These are phyloP conservation scores for Mycena citricolor DNA, from an alignment of 1,284 basidiomycete genomes.

Conservation along the genomic window DNA sequence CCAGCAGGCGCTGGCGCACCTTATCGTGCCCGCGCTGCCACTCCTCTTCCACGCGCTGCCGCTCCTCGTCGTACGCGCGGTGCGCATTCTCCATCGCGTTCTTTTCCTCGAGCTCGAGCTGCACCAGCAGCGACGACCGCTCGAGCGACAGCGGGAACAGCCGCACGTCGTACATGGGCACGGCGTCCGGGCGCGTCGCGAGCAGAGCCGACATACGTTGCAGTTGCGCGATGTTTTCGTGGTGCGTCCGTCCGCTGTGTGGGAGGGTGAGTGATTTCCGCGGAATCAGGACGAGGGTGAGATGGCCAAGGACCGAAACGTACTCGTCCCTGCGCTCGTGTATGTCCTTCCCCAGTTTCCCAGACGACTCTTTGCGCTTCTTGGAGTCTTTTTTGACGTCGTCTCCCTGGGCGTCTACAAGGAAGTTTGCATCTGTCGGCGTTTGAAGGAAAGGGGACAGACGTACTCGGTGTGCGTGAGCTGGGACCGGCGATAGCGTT, in stretches of 20 bases:
- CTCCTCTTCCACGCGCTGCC: constrained; percentile 73
- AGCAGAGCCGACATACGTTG: constrained; percentile 57
- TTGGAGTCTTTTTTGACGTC: constrained; percentile 51
- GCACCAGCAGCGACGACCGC: constrained; percentile 67
- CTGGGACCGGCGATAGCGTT: constrained; percentile 33
- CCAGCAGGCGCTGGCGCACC: constrained; percentile 71
- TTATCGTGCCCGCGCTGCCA: constrained; percentile 69
- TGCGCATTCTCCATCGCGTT: constrained; percentile 60
- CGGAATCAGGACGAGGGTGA: constrained; percentile 17
- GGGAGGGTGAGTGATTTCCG: constrained; percentile 21
- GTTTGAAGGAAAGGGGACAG: neutral
- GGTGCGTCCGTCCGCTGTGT: constrained; percentile 49
- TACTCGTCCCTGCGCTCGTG: constrained; percentile 72
- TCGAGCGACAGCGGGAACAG: constrained; percentile 71
- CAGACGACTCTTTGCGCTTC: constrained; percentile 64
- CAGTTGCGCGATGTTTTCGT: constrained; percentile 55
- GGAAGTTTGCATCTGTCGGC: neutral
- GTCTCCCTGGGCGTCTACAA: constrained; percentile 28
- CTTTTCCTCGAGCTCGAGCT: constrained; percentile 63
- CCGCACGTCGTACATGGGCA: constrained; percentile 63
- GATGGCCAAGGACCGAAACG: constrained; percentile 31
- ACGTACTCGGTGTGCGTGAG: constrained; percentile 34
- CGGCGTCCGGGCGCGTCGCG: constrained; percentile 61
- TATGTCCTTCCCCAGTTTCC: constrained; percentile 68
- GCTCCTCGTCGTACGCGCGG: constrained; percentile 73